Conservation (phyloP, 345 rosid species). For the Eucalyptus albens region DNA sequence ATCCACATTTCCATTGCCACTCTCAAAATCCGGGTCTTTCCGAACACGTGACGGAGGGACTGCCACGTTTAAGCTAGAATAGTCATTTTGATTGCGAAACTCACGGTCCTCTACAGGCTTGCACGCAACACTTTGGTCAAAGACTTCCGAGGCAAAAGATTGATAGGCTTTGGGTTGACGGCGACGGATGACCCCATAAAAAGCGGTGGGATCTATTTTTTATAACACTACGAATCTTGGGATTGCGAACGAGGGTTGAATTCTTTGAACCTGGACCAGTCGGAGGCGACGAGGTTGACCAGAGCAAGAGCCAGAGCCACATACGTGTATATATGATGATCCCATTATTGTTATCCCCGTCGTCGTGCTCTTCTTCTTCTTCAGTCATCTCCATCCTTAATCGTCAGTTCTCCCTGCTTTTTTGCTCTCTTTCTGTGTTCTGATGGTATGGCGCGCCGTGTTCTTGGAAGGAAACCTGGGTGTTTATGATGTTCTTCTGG, state of each 20-base stretch:
- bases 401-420: not conserved
- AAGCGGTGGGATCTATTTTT: too few species aligned
- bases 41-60: too few species aligned
- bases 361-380: not conserved
- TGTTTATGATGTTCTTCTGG: not conserved
- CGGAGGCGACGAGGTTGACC: not conserved
- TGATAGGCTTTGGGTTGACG: too few species aligned
- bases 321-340: fast-evolving
- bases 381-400: not conserved
- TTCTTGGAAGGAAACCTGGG: not conserved
- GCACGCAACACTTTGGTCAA: too few species aligned
- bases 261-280: not conserved
- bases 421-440: not conserved
- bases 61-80: fast-evolving
- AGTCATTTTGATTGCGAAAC: too few species aligned
- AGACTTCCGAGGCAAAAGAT: too few species aligned
- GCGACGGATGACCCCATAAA: too few species aligned
- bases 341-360: not conserved
- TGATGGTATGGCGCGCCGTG: not conserved
- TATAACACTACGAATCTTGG: not conserved
- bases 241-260: not conserved
- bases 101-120: fast-evolving
- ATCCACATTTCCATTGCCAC: too few species aligned
- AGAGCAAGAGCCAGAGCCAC: not conserved
- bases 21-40: too few species aligned